phyloP scores from a whole-genome alignment of 345 rosid species.

The Salix arbutifolia region DNA sequence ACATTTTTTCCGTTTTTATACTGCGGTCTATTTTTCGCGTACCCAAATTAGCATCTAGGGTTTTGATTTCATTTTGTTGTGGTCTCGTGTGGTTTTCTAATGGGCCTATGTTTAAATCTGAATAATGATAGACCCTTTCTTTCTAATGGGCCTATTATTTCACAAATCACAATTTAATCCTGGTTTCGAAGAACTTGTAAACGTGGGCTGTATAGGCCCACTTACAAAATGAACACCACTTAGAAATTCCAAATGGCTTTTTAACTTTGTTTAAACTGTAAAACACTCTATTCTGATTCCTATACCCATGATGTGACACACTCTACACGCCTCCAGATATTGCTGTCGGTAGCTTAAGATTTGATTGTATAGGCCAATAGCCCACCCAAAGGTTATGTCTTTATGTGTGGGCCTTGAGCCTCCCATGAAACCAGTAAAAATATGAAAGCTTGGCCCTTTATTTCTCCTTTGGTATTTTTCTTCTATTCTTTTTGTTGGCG shows the following conservation, averaged over 20 bases:
- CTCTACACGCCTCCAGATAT: too few relatives aligned
- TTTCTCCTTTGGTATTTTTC: too few relatives aligned
- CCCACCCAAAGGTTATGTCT: neutral
- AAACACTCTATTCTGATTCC: too few relatives aligned
- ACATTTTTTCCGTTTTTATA: neutral
- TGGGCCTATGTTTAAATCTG: neutral
- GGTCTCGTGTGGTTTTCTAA: neutral
- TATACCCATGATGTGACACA: neutral
- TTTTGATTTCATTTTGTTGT: neutral
- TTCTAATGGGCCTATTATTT: neutral
- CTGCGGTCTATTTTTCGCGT: neutral
- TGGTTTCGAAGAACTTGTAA: neutral
- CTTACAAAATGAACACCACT: neutral
- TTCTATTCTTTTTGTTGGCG: too few relatives aligned
- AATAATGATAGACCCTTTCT: neutral
- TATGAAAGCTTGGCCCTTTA: neutral
- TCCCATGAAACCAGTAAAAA: neutral
- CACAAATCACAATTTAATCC: neutral
- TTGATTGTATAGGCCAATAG: neutral
- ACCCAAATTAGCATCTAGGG: neutral
- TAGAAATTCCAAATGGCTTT: neutral
- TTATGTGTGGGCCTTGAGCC: neutral
- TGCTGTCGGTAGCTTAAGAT: neutral
- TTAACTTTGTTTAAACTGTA: too few relatives aligned
- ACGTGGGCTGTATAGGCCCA: neutral